phyloP scores from a whole-genome alignment of 257 asterid genomes.

The Lavandula angustifolia region DNA sequence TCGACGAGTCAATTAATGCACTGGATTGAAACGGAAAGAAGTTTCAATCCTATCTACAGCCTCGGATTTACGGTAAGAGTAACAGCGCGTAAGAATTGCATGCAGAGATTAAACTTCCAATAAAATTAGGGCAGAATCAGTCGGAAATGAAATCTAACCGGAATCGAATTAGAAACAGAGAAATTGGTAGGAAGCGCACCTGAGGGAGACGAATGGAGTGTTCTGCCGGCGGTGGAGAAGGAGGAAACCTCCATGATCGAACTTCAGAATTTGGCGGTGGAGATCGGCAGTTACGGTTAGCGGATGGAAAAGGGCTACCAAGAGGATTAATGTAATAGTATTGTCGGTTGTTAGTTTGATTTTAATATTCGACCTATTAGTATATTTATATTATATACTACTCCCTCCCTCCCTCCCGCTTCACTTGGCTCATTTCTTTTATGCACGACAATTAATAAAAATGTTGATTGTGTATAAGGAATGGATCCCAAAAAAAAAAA shows the following conservation, averaged over 20 bases:
- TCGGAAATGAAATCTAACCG: constrained; percentile 24
- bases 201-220: constrained; percentile 41
- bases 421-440: too few species aligned
- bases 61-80: background rate
- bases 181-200: constrained; percentile 37
- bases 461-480: too few species aligned
- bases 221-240: constrained; percentile 41
- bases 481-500: too few species aligned
- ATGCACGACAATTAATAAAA: too few species aligned
- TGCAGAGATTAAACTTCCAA: background rate
- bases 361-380: background rate
- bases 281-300: constrained; percentile 25
- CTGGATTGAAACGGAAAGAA: too few species aligned
- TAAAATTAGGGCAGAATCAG: constrained; percentile 3
- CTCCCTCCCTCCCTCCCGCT: too few species aligned
- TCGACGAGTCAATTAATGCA: constrained; percentile 26
- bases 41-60: background rate
- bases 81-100: background rate
- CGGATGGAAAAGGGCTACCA: background rate
- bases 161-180: background rate
- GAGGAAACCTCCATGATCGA: constrained; percentile 56
- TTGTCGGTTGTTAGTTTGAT: background rate
- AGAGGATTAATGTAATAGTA: background rate
- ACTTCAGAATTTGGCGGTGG: constrained; percentile 21
- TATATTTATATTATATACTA: too few species aligned